phyloP scores from a whole-genome alignment of 1,139 yeast species.

The Trichomonascaceae sp. region DNA sequence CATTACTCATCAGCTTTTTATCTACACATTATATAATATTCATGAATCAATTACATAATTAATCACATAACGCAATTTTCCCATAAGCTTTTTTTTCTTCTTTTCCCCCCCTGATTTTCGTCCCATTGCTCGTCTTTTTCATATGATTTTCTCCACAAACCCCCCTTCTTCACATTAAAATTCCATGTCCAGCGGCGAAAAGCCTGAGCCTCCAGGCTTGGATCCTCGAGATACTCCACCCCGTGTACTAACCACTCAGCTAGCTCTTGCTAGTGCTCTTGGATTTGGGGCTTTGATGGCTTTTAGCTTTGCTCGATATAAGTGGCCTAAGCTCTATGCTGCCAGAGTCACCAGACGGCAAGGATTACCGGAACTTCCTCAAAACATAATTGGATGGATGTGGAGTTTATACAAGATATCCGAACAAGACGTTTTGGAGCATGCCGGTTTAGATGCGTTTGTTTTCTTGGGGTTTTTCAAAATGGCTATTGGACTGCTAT shows the following conservation, averaged over 20 bases:
- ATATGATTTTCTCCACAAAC: background rate
- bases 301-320: conserved; percentile 57
- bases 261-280: conserved; percentile 50
- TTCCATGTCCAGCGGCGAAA: conserved; percentile 1
- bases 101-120: background rate
- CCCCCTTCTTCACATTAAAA: background rate
- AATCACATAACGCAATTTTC: background rate
- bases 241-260: conserved; percentile 26
- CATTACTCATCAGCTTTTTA: background rate
- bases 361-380: conserved; percentile 38
- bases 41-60: background rate
- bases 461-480: conserved; percentile 66
- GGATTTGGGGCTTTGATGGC: conserved; percentile 60
- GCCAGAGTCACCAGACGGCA: conserved; percentile 38
- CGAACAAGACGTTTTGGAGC: conserved; percentile 74
- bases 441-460: conserved; percentile 91
- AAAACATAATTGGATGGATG: conserved; percentile 74
- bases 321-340: conserved; percentile 69
- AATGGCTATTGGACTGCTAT: conserved; percentile 61
- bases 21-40: background rate
- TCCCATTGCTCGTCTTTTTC: background rate
- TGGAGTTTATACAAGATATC: conserved; percentile 54
- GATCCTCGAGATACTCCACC: conserved; percentile 17
- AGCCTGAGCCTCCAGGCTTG: conserved; percentile 5
- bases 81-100: background rate